Conservation (phyloP, 176 grass and related monocot genomes). For the Paspalum notatum region DNA sequence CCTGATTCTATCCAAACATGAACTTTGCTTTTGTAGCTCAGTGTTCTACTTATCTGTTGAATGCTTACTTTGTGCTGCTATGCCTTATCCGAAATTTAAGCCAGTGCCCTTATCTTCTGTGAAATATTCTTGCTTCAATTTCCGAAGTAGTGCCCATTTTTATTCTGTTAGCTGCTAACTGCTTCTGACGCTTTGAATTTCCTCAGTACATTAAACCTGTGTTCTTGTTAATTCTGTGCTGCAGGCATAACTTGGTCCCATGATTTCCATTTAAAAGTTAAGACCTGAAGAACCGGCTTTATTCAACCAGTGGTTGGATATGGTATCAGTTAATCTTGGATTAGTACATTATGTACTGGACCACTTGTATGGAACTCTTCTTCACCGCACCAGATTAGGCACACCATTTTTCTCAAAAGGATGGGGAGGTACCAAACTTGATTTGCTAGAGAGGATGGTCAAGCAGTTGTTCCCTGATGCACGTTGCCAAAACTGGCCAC, state of each 20-base stretch:
- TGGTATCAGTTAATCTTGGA: conserved; percentile 90
- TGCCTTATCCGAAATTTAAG: background rate
- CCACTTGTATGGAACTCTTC: conserved; percentile 81
- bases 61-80: background rate
- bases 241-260: conserved; percentile 9
- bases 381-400: conserved; percentile 78
- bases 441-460: conserved; percentile 84
- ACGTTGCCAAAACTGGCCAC: conserved; percentile 64
- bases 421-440: conserved; percentile 81
- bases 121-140: background rate
- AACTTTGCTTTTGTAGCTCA: background rate
- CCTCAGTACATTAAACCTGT: background rate
- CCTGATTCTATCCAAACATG: background rate
- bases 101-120: background rate
- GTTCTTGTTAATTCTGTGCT: conserved; percentile 19
- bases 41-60: background rate
- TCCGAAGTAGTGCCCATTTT: background rate
- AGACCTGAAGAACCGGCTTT: background rate
- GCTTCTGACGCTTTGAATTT: conserved; percentile 9
- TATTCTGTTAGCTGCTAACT: background rate
- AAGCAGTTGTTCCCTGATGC: conserved; percentile 80
- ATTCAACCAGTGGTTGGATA: conserved; percentile 38
- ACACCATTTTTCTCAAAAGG: conserved; percentile 96
- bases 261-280: background rate
- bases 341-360: conserved; percentile 80